These are phyloP conservation scores for Arthrobotrys sphaeroides DNA, from an alignment of 2,329 filamentous ascomycete genomes.

Conservation along the genomic window DNA sequence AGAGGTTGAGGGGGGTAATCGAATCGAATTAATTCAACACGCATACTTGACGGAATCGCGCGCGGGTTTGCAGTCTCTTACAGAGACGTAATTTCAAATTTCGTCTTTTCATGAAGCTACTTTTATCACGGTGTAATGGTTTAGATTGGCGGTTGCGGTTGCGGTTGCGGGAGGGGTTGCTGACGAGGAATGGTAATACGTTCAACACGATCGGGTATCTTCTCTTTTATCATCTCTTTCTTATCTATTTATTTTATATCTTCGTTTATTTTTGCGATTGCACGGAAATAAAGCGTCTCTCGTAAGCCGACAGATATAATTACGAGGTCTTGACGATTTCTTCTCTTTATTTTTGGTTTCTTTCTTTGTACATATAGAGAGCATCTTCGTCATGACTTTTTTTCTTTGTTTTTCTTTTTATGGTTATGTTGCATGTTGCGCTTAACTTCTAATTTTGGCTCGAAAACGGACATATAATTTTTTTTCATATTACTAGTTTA, in stretches of 20 bases:
- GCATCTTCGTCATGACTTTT: background rate
- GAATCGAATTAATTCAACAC: background rate
- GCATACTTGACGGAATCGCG: no score
- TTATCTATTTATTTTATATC: background rate
- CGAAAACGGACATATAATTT: background rate
- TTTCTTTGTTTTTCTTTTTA: background rate
- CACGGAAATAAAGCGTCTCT: background rate
- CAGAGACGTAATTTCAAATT: background rate
- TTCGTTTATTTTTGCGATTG: background rate
- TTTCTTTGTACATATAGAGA: background rate
- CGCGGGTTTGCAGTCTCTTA: background rate
- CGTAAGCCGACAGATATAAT: background rate
- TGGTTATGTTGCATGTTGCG: background rate
- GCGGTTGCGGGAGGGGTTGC: background rate
- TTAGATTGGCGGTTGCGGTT: constrained; percentile 7
- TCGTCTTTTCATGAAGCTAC: background rate
- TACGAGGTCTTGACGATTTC: background rate
- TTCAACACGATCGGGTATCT: constrained; percentile 13
- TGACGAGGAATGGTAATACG: background rate
- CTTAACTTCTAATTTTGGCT: background rate
- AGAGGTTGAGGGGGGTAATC: background rate
- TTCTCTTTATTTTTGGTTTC: background rate
- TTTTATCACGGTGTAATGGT: constrained; percentile 2
- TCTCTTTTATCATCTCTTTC: background rate
- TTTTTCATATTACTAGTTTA: no score